Conservation (phyloP, 305 asterid species). For the Fraxinus xanthoxyloides region DNA sequence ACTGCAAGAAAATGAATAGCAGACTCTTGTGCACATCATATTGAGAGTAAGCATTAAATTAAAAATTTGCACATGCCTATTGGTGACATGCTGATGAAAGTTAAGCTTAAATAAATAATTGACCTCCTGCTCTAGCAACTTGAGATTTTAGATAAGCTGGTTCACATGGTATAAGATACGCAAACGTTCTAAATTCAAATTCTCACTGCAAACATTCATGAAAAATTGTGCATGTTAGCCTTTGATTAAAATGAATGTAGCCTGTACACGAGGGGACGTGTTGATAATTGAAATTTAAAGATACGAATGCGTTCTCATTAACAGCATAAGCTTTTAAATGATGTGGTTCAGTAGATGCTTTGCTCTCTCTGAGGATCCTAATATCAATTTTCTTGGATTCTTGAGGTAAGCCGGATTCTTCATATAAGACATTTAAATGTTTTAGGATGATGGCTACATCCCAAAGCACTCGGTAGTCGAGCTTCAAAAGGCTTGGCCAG, state of each 20-base stretch:
- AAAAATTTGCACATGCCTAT: neutral
- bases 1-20: neutral
- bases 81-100: neutral
- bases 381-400: neutral
- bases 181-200: neutral
- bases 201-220: neutral
- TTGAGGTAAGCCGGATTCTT: neutral
- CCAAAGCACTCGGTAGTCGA: constrained; percentile 86
- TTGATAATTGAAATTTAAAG: neutral
- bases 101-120: neutral
- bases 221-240: neutral
- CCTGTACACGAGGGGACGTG: neutral
- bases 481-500: constrained; percentile 97
- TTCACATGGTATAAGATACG: neutral
- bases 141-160: neutral
- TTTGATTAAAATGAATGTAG: neutral
- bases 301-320: neutral
- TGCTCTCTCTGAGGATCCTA: neutral
- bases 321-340: neutral
- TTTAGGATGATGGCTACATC: constrained; percentile 92
- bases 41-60: neutral
- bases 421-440: neutral
- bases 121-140: neutral
- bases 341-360: constrained; percentile 2
- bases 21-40: neutral